phyloP scores from a whole-genome alignment of 495 filamentous ascomycete genomes.

The Daldinia caldariorum region DNA sequence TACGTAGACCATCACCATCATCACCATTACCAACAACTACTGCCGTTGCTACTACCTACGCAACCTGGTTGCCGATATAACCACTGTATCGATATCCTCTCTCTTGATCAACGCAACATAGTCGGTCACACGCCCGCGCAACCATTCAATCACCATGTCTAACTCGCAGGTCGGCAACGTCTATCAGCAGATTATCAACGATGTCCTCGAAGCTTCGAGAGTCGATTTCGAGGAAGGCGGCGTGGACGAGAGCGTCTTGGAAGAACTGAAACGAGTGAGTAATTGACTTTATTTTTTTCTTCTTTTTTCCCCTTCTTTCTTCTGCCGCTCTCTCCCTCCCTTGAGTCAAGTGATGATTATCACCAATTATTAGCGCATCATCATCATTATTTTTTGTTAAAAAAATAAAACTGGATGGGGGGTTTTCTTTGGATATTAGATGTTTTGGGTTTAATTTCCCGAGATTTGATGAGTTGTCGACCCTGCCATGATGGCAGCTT shows the following conservation, averaged over 20 bases:
- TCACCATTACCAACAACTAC: too few relatives aligned
- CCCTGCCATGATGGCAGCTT: not conserved
- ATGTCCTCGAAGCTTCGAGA: slow-evolving; percentile 86
- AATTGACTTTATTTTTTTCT: slow-evolving; percentile 35
- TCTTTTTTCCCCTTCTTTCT: slow-evolving; percentile 43
- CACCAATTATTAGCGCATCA: slow-evolving; percentile 7
- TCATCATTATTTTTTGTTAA: not conserved
- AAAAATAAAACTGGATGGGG: not conserved
- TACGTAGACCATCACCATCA: not conserved
- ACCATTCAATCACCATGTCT: slow-evolving; percentile 56
- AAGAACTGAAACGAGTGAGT: slow-evolving; percentile 84
- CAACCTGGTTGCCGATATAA: not conserved
- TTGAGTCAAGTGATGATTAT: slow-evolving; percentile 14
- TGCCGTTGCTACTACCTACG: too few relatives aligned
- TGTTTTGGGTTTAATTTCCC: slow-evolving; percentile 1
- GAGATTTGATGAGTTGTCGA: slow-evolving; percentile 16
- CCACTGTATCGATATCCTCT: not conserved
- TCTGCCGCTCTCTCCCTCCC: slow-evolving; percentile 33
- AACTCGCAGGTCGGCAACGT: slow-evolving; percentile 71
- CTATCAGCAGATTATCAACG: slow-evolving; percentile 89
- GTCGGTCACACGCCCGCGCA: slow-evolving; percentile 3
- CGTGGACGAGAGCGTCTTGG: slow-evolving; percentile 83
- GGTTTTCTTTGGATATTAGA: slow-evolving; percentile 9
- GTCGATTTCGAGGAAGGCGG: slow-evolving; percentile 97
- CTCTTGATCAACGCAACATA: not conserved